These are phyloP conservation scores for Lactarius indigo DNA, from an alignment of 768 basidiomycete species.

Conservation along the genomic window DNA sequence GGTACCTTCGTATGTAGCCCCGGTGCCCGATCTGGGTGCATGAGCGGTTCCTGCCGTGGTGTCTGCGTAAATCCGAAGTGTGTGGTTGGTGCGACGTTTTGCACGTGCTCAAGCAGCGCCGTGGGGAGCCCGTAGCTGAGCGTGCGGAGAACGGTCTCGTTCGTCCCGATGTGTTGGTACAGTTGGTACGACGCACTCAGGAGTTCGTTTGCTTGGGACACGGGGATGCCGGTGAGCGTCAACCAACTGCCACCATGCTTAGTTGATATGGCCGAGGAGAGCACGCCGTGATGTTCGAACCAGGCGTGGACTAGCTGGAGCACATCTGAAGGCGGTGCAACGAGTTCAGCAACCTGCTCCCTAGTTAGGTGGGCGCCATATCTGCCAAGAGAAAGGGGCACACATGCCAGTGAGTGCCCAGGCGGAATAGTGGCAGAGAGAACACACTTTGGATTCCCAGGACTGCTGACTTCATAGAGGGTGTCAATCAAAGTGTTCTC, in stretches of 20 bases:
- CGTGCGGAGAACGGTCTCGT: neutral
- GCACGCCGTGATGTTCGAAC: no score
- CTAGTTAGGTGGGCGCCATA: neutral
- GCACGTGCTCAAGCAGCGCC: neutral
- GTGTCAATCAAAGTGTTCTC: neutral
- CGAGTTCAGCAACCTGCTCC: neutral
- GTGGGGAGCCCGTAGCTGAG: neutral
- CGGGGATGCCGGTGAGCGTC: no score
- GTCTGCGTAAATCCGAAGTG: neutral
- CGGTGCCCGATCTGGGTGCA: neutral
- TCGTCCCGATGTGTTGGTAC: neutral
- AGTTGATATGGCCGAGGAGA: no score
- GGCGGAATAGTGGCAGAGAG: neutral
- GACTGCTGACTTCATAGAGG: neutral
- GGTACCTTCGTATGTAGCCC: no score
- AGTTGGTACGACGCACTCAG: no score
- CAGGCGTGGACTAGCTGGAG: no score
- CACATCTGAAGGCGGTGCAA: no score
- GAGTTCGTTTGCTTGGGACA: no score
- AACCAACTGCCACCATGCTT: no score
- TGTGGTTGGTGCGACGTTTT: neutral
- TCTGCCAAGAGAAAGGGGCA: neutral
- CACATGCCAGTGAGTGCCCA: rapidly evolving
- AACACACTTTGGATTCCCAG: neutral
- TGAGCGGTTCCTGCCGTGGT: neutral